Percentiles rank a stretch among this genome's conserved stretches.
Conservation (phyloP, 2,329 filamentous ascomycete species). For the Zasmidium cellare region DNA sequence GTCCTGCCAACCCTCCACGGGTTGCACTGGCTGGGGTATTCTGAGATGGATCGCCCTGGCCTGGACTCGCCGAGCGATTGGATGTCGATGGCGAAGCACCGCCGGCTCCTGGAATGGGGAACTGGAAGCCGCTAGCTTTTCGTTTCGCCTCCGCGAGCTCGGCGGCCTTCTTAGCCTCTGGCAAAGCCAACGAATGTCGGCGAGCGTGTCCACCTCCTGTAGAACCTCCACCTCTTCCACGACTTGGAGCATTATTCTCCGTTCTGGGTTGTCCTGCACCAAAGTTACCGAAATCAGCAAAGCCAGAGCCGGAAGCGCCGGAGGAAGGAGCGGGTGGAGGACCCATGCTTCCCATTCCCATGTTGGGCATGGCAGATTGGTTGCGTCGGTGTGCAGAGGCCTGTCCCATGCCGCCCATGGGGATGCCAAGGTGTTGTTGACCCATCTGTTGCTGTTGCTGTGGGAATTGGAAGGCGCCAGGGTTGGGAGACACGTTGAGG, state of each 20-base stretch:
- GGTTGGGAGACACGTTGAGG: conserved; percentile 65
- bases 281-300: conserved; percentile 71
- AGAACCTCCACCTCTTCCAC: conserved; percentile 70
- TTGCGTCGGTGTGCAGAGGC: conserved; percentile 91
- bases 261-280: conserved; percentile 44
- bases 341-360: conserved; percentile 85
- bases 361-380: conserved; percentile 91
- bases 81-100: conserved; percentile 48
- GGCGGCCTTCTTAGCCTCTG: conserved; percentile 96
- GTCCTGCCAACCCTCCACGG: conserved; percentile 39
- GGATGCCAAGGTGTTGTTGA: conserved; percentile 63
- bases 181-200: conserved; percentile 89
- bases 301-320: conserved; percentile 72
- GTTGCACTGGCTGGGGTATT: conserved; percentile 27
- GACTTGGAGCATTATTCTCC: conserved; percentile 66
- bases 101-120: conserved; percentile 73
- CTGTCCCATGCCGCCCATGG: conserved; percentile 71
- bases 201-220: conserved; percentile 79
- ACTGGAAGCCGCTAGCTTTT: conserved; percentile 91
- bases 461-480: conserved; percentile 83
- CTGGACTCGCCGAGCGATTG: conserved; percentile 59
- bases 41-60: conserved; percentile 38
- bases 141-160: conserved; percentile 96
- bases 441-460: conserved; percentile 62
- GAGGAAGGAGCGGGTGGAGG: conserved; percentile 79